Base-by-base conservation (phyloP, 768 basidiomycete species). In the Chalciporus sphaerocephalus region DNA sequence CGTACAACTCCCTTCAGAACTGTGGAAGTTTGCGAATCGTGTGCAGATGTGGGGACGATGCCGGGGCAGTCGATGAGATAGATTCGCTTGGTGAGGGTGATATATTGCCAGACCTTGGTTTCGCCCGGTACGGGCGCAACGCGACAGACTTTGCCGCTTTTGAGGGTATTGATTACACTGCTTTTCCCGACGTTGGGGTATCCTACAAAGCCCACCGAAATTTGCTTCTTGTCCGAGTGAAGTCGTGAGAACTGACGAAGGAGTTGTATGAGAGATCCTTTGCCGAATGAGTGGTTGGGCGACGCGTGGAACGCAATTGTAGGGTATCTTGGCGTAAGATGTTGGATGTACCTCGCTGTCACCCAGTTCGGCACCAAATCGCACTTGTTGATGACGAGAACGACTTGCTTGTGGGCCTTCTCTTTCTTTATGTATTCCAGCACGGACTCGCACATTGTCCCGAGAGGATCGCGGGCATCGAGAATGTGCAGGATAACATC, bases 91-190 rank as follows among this genome's bases (percentile, higher is more conserved):
- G 94, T 99, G 33, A 99, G 74, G 22, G 92, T 94, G 72, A 99
- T 97, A 68, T 99, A 99, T 77, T 99, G 95, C 96, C 96, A 99
- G 54, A 98, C 94, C 71, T 98, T 99, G 36, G 96, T 99, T 74
- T 99, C 96, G 54, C 96, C 96, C 2, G 96, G 95, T 10, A 98
- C 79, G 7, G 96, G 96, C 10, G 96, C 96, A 47, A 97, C 94
- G 12, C 80, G 80, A 75, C 96, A 99, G 54, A 98, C 95, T 66
- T 95, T 96, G 67, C 90, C 86, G 70, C 89, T 92, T 77, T 98
- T 99, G 50, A 99, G 79, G 28, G 95, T 97, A 70, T 99, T 98
- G 69, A 99, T 99, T 48, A 99, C 90, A 62, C 85, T 88, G 54
- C 87, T 92, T 70, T 98, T 99, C 13, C 95, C 95, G 49, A 96